Evolutionary conservation across 2,329 filamentous ascomycete species (phyloP), one percentile per base, ranked within the genome.

Genomic region (Fusarium sp.): DNA sequence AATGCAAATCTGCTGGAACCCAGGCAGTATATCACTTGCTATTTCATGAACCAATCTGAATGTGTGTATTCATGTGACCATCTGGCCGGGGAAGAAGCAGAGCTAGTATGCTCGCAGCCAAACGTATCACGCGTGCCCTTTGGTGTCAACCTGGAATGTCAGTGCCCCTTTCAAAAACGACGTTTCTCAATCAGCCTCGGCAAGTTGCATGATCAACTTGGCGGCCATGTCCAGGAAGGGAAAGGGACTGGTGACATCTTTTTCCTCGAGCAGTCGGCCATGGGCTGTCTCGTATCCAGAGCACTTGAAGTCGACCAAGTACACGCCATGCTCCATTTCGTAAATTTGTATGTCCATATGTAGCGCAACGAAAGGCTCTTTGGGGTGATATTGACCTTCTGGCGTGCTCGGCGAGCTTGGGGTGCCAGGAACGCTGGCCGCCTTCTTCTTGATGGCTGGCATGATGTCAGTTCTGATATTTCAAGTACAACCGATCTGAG

Each of bases 291-390:
- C 96, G 83, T 99, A 99, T 26, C 96, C 96, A 20, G 96, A 95
- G 81, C 95, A 98, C 81, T 98, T 98, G 87, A 99, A 99, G 81
- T 99, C 96, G 54, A 99, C 96, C 71, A 99, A 91, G 82, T 95
- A 98, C 74, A 96, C 95, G 61, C 93, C 92, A 65, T 91, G 91
- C 81, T 98, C 95, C 86, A 98, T 95, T 79, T 95, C 92, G 82
- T 98, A 98, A 57, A 98, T 91, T 81, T 98, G 96, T 72, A 99
- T 98, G 74, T 97, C 95, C 80, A 99, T 91, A 80, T 97, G 96
- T 78, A 98, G 92, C 80, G 93, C 95, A n/a, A 97, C 91, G 61
- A 93, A 92, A 72, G 94, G 90, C 58, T 82, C 82, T n/a, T 82
- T 80, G 11, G 85, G 79, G 60, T 86, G 83, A 57, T 86, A 83